A percentile compares a stretch with the other conserved stretches of the same genome.
Conservation (phyloP, 345 rosid genomes). For the Punica granatum region DNA sequence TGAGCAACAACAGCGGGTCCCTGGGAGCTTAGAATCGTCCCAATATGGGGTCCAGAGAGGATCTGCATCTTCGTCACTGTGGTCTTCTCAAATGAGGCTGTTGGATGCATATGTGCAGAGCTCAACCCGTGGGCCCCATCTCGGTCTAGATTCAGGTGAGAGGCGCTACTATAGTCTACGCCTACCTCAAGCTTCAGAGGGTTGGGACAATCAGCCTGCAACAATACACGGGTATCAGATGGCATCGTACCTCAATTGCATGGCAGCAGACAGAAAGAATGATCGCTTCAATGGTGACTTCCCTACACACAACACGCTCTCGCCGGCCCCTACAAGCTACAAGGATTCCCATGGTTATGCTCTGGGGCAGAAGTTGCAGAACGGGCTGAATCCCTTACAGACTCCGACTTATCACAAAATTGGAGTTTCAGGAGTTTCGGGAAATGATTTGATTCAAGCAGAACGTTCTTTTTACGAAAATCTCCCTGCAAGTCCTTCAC, state of each 20-base stretch:
- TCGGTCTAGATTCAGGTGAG: constrained; percentile 41
- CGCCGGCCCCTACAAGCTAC: constrained; percentile 44
- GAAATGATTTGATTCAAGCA: constrained; percentile 43
- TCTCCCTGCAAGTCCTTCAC: constrained; percentile 35
- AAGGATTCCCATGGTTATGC: constrained; percentile 45
- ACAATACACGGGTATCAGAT: constrained; percentile 73
- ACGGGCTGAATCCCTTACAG: constrained; percentile 47
- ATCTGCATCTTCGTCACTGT: constrained; percentile 35
- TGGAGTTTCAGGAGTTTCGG: constrained; percentile 39
- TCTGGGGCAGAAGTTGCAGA: constrained; percentile 55
- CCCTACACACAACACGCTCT: constrained; percentile 36
- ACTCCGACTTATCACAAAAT: constrained; percentile 54
- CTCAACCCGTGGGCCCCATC: constrained; percentile 29
- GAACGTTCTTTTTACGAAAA: constrained; percentile 47
- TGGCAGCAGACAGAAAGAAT: constrained; percentile 47
- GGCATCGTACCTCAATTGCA: constrained; percentile 41
- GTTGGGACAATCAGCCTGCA: constrained; percentile 65
- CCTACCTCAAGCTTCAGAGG: constrained; percentile 49
- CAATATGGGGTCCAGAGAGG: constrained; percentile 50
- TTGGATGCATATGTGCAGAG: constrained; percentile 47
- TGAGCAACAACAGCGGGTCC: constrained; percentile 44
- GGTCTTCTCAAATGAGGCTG: constrained; percentile 50
- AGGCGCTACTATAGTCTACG: constrained; percentile 72
- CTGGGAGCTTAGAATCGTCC: constrained; percentile 39
- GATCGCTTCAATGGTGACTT: constrained; percentile 42